phyloP scores from a whole-genome alignment of 768 basidiomycete genomes.

The Leccinum uliginosum region DNA sequence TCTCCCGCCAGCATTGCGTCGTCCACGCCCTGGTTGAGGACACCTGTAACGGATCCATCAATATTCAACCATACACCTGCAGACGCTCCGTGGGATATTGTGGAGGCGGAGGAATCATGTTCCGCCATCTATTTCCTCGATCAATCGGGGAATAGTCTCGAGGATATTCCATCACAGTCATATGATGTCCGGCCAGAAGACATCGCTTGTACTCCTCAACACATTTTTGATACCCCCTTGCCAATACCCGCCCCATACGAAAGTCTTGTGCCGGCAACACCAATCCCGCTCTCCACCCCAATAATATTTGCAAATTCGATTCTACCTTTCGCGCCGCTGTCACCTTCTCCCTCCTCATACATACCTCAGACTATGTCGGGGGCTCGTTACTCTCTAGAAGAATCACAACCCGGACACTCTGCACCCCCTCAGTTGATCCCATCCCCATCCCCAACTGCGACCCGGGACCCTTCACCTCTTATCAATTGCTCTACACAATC shows the following conservation, averaged over 20 bases:
- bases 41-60: conserved; percentile 10
- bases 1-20: conserved; percentile 23
- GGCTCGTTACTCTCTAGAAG: not conserved
- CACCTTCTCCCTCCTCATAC: not conserved
- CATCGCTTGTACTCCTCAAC: conserved; percentile 12
- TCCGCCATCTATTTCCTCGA: conserved; percentile 9
- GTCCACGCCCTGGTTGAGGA: conserved; percentile 19
- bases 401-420: not conserved
- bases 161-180: conserved; percentile 7
- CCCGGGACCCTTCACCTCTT: conserved; percentile 3
- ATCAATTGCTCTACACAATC: not conserved
- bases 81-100: conserved; percentile 1
- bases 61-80: not conserved
- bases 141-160: conserved; percentile 10
- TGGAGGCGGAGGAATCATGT: not conserved
- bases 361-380: not conserved
- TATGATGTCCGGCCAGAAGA: conserved; percentile 19
- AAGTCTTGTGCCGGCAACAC: not conserved
- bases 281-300: not conserved
- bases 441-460: conserved; percentile 9
- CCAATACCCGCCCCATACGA: not conserved
- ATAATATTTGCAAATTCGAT: not conserved
- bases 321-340: not conserved
- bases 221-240: not conserved
- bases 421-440: conserved; percentile 15